Evolutionary conservation across 768 basidiomycete genomes (phyloP).

Genomic region (Strobilomyces dryophilus): DNA sequence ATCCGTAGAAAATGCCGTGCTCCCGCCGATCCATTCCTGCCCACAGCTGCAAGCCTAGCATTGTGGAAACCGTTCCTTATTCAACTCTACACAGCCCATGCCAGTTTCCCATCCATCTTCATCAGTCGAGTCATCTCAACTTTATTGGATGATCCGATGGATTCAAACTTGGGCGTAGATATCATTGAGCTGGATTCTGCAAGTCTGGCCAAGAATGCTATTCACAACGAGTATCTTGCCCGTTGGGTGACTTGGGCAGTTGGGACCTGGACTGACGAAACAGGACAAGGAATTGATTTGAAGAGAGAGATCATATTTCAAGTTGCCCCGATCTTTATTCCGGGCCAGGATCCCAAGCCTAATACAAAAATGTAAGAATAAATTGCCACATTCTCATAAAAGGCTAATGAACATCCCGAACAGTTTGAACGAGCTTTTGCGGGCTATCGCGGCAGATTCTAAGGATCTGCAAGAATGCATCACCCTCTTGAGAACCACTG

Average conservation of each 20-base stretch:
- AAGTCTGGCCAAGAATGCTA: slow-evolving; percentile 31
- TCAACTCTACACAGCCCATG: slow-evolving; percentile 54
- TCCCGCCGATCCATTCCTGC: slow-evolving; percentile 40
- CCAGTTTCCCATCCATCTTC: slow-evolving; percentile 49
- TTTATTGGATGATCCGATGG: slow-evolving; percentile 23
- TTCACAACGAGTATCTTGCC: slow-evolving; percentile 58
- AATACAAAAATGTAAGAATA: slow-evolving; percentile 34
- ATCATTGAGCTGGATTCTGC: slow-evolving; percentile 17
- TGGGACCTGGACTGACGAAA: slow-evolving; percentile 34
- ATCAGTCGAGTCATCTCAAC: slow-evolving; percentile 40
- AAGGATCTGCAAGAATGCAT: slow-evolving; percentile 17
- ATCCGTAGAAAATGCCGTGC: slow-evolving; percentile 51
- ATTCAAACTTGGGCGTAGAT: slow-evolving; percentile 11
- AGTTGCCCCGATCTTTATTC: slow-evolving; percentile 49
- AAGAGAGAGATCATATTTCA: slow-evolving; percentile 42
- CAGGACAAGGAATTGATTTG: slow-evolving; percentile 36
- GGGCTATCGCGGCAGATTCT: slow-evolving; percentile 17
- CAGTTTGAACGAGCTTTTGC: slow-evolving; percentile 22
- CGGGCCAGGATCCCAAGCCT: slow-evolving; percentile 24
- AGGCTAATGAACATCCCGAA: slow-evolving; percentile 7
- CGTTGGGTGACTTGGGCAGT: slow-evolving; percentile 68
- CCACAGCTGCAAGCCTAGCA: slow-evolving; percentile 47
- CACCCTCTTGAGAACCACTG: slow-evolving; percentile 13
- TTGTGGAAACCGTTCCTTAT: slow-evolving; percentile 66
- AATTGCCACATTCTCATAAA: background rate